These are phyloP conservation scores for Themeda triandra DNA, from an alignment of 176 grass and related monocot species.

Conservation along the genomic window DNA sequence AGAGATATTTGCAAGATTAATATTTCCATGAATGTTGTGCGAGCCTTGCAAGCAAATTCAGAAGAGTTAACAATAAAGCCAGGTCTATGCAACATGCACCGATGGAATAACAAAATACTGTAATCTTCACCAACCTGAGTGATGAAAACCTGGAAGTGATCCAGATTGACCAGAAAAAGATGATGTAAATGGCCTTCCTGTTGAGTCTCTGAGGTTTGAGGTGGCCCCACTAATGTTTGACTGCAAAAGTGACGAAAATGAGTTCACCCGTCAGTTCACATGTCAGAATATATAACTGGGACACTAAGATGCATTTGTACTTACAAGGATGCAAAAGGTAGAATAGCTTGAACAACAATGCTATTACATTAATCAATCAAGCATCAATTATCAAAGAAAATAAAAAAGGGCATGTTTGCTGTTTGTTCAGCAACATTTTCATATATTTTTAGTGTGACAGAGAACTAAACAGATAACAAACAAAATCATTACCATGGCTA, in stretches of 20 bases:
- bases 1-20: conserved; percentile 81
- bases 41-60: conserved; percentile 43
- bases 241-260: conserved; percentile 51
- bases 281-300: not conserved
- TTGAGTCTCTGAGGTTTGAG: conserved; percentile 71
- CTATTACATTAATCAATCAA: conserved; percentile 13
- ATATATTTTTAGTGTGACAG: not conserved
- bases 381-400: not conserved
- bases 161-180: conserved; percentile 81
- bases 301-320: conserved; percentile 10
- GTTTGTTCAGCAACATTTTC: not conserved
- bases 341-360: not conserved
- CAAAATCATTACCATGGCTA: not conserved
- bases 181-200: conserved; percentile 68
- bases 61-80: conserved; percentile 18
- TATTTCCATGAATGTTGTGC: conserved; percentile 87
- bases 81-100: not conserved
- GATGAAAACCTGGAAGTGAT: conserved; percentile 70
- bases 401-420: not conserved
- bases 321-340: not conserved
- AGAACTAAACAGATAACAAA: conserved; percentile 19
- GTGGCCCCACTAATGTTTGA: conserved; percentile 58
- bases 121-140: conserved; percentile 62
- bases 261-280: not conserved
- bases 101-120: conserved; percentile 25